Evolutionary conservation across 352 stramenopile genomes (phyloP).

Genomic region (Albugo laibachii): DNA sequence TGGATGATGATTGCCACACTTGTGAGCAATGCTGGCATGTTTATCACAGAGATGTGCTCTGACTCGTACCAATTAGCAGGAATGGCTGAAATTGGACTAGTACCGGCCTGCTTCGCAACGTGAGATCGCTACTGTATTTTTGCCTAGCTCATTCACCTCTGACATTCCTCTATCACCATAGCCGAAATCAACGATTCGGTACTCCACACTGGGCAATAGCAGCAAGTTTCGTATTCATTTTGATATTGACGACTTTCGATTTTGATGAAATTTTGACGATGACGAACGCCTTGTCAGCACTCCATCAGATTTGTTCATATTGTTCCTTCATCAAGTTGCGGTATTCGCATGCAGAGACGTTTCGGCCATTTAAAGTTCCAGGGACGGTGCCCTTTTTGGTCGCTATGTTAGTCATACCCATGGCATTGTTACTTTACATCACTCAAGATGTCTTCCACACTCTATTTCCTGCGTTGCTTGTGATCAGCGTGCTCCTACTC

Average conservation of each 20-base stretch:
- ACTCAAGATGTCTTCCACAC: not conserved
- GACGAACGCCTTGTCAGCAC: slow-evolving; percentile 80
- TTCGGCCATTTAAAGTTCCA: not conserved
- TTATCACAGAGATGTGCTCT: slow-evolving; percentile 83
- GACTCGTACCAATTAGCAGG: slow-evolving; percentile 79
- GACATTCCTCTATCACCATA: slow-evolving; percentile 14
- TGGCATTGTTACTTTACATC: not conserved
- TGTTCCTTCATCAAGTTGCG: slow-evolving; percentile 79
- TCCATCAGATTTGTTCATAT: slow-evolving; percentile 77
- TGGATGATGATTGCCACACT: slow-evolving; percentile 81
- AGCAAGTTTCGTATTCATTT: slow-evolving; percentile 21
- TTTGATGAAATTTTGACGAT: slow-evolving; percentile 69
- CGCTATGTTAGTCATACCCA: not conserved
- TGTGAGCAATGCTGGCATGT: slow-evolving; percentile 81
- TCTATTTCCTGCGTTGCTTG: not conserved
- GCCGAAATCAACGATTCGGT: slow-evolving; percentile 29
- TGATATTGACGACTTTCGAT: slow-evolving; percentile 28
- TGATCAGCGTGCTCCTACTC: not conserved
- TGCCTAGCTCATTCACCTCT: slow-evolving; percentile 12
- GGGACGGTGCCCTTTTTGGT: not conserved
- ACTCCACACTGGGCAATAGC: slow-evolving; percentile 26
- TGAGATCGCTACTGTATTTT: slow-evolving; percentile 41
- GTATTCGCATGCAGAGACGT: slow-evolving; percentile 19
- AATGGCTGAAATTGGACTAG: slow-evolving; percentile 68
- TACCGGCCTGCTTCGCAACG: slow-evolving; percentile 61